phyloP scores from a whole-genome alignment of 2,329 filamentous ascomycete genomes.

The Rhynchosporium secalis region DNA sequence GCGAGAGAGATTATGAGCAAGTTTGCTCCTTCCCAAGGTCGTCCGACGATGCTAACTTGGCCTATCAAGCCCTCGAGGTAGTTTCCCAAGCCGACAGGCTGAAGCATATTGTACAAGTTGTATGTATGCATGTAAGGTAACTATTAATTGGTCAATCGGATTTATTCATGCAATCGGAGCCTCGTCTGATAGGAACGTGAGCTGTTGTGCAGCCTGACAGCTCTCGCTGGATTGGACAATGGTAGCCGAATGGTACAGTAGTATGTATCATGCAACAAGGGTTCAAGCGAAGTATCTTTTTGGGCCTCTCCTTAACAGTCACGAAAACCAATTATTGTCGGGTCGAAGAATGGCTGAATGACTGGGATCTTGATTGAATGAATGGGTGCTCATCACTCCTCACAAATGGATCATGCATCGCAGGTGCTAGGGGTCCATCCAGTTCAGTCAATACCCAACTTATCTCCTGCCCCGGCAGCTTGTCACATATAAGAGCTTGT shows the following conservation, averaged over 20 bases:
- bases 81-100: slow-evolving; percentile 8
- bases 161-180: neutral
- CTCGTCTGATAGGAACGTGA: slow-evolving; percentile 8
- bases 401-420: neutral
- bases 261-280: neutral
- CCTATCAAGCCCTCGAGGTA: slow-evolving; percentile 20
- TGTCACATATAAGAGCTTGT: slow-evolving; percentile 7
- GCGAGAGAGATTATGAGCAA: slow-evolving; percentile 28
- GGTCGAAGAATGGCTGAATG: too few relatives aligned
- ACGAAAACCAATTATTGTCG: neutral
- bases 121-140: too few relatives aligned
- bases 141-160: slow-evolving; percentile 5
- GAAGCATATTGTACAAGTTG: neutral
- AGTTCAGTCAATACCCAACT: neutral
- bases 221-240: slow-evolving; percentile 1
- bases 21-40: slow-evolving; percentile 14
- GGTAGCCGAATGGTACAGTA: neutral
- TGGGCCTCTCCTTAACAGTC: neutral
- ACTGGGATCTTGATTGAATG: neutral
- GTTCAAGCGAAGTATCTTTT: neutral
- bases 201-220: neutral
- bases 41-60: slow-evolving; percentile 14
- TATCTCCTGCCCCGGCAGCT: neutral
- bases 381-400: neutral
- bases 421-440: neutral